These are phyloP conservation scores for Halophytophthora batemanensis DNA, from an alignment of 352 stramenopile species.

Conservation along the genomic window DNA sequence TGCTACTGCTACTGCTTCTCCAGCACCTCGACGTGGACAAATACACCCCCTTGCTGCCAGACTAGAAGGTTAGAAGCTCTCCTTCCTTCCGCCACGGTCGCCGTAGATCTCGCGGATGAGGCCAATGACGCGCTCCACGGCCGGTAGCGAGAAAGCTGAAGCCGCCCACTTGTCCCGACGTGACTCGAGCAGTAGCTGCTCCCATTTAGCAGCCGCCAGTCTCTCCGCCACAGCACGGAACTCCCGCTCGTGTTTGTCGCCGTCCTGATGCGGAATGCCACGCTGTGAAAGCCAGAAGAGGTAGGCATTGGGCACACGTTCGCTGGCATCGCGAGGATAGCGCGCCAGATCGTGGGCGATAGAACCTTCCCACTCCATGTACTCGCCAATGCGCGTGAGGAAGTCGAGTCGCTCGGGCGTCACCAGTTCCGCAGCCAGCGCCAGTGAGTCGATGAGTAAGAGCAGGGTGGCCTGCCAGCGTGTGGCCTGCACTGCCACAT, in stretches of 20 bases:
- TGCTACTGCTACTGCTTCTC: no score
- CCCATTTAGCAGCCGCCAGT: slow-evolving; percentile 41
- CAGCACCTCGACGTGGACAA: no score
- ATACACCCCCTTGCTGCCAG: no score
- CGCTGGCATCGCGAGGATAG: slow-evolving; percentile 55
- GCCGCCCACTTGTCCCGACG: slow-evolving; percentile 23
- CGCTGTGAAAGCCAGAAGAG: slow-evolving; percentile 67
- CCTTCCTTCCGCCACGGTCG: slow-evolving; percentile 46
- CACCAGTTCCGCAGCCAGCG: slow-evolving; percentile 52
- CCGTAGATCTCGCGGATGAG: slow-evolving; percentile 68
- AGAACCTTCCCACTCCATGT: slow-evolving; percentile 86
- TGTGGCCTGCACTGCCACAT: slow-evolving; percentile 69
- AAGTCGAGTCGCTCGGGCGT: slow-evolving; percentile 60
- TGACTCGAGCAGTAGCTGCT: slow-evolving; percentile 33
- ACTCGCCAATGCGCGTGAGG: slow-evolving; percentile 64
- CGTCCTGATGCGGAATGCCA: slow-evolving; percentile 27
- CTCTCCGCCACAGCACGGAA: slow-evolving; percentile 46
- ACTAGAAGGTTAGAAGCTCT: slow-evolving; percentile 69
- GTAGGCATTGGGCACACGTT: slow-evolving; percentile 71
- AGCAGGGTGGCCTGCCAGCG: slow-evolving; percentile 83
- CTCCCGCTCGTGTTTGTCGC: slow-evolving; percentile 34
- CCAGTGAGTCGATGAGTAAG: slow-evolving; percentile 71
- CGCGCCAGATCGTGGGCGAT: slow-evolving; percentile 78
- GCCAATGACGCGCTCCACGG: slow-evolving; percentile 55
- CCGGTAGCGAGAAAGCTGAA: slow-evolving; percentile 49